Base-by-base conservation (phyloP, 2,329 filamentous ascomycete genomes). In the Xylariales sp. region DNA sequence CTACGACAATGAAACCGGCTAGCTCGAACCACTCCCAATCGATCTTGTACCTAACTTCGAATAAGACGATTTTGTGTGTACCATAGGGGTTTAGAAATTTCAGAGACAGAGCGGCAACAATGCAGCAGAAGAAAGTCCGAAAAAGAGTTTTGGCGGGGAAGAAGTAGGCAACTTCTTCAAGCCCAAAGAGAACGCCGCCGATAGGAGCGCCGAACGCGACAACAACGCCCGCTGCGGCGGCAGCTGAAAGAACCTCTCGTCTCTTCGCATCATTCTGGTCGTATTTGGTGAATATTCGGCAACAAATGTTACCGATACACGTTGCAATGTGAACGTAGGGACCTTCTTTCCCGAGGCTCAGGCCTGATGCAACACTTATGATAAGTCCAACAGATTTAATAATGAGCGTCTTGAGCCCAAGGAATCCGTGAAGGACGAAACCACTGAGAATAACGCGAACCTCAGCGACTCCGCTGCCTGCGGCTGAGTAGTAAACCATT, bases 271-370 rank as follows among this genome's bases (percentile, higher is more conserved):
- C 96, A 75, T 99, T 99, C 70, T 88, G 86, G 74, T 96, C 93
- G 79, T 98, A 99, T 78, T 99, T 99, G 69, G 88, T 83, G 74
- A 98, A 98, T n/a, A 98, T 79, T 76, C 96, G 93, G 76, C 95
- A 97, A 39, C 91, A 90, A 77, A 99, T 97, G 75, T 99, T 99
- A 66, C 96, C 96, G 28, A 98, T 91, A 73, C 95, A 97, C 0
- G 95, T 93, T 0, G 94, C 94, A 75, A 98, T 97, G 79, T 99
- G 96, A n/a, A 99, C 96, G 75, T 95, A 98, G 0, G 96, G 96
- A 0, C 95, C 88, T 76, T 97, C 96, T 78, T 99, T 99, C 34
- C 96, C 96, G 49, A 99, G 84, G 77, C 94, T 97, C 68, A 99
- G 85, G 3, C 96, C 96, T 2, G 96, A 98, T 1, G 94, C 91